Evolutionary conservation across 805 yeast species (phyloP).

Genomic region (Lipomyces mesembrius): DNA sequence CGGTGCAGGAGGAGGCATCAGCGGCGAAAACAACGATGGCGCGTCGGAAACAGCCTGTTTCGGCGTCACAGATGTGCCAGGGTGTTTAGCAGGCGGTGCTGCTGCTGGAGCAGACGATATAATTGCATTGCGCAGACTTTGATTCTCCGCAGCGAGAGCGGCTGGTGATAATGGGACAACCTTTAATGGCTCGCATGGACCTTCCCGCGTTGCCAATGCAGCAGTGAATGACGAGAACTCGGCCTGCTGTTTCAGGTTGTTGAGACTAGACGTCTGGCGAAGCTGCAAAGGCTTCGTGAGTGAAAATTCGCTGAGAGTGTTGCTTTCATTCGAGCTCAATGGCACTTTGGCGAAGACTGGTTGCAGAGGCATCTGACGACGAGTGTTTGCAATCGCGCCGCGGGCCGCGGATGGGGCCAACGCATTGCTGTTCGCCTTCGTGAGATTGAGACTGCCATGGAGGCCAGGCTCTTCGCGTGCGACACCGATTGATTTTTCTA

Average conservation of each 20-base stretch:
- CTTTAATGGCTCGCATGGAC: background rate
- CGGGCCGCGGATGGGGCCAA: background rate
- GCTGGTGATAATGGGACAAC: background rate
- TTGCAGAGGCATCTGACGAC: background rate
- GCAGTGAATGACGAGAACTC: constrained; percentile 3
- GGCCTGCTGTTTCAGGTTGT: background rate
- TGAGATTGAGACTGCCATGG: background rate
- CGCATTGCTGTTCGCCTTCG: background rate
- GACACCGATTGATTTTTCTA: constrained; percentile 3
- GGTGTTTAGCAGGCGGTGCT: background rate
- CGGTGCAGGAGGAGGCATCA: constrained; percentile 5
- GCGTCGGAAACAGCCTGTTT: background rate
- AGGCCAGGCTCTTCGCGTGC: constrained; percentile 6
- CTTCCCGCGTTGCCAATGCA: background rate
- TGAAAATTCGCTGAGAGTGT: background rate
- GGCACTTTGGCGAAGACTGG: background rate
- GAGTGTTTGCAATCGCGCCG: background rate
- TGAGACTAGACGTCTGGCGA: constrained; percentile 7
- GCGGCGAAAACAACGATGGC: constrained; percentile 2
- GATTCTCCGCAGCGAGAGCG: background rate
- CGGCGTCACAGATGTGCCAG: background rate
- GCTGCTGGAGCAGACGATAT: background rate
- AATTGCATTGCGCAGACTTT: constrained; percentile 2
- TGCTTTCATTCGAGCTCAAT: background rate
- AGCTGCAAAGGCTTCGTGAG: constrained; percentile 7